A percentile compares a stretch with the other conserved stretches of the same genome.
These are phyloP conservation scores for Colletotrichum sp. DNA, from an alignment of 2,329 filamentous ascomycete genomes.

Conservation along the genomic window DNA sequence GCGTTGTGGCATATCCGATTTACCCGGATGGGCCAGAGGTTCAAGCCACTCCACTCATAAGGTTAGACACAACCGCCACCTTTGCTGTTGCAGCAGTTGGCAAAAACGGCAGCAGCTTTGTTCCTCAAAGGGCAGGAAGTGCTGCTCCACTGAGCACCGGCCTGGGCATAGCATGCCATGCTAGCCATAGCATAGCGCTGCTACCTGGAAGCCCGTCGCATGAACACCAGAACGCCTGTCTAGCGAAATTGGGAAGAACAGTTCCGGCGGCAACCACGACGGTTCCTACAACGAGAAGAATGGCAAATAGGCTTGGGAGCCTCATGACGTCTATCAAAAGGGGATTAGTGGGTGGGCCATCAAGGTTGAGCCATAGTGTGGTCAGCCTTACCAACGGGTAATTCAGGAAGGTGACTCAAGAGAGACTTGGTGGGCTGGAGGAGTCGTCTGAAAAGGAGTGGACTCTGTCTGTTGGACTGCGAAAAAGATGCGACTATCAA, in stretches of 20 bases:
- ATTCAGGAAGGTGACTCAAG: neutral
- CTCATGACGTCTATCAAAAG: rapidly evolving
- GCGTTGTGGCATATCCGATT: neutral
- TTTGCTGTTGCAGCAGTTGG: neutral
- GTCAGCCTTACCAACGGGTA: neutral
- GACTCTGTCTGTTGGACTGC: neutral
- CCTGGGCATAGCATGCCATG: neutral
- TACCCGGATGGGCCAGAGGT: neutral
- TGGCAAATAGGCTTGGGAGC: rapidly evolving
- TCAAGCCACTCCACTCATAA: neutral
- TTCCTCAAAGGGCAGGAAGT: neutral
- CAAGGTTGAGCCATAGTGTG: rapidly evolving
- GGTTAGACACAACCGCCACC: neutral
- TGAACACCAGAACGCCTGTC: neutral
- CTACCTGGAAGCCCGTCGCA: neutral
- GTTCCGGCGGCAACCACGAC: rapidly evolving
- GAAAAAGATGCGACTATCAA: neutral
- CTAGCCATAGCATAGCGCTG: neutral
- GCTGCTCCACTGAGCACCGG: neutral
- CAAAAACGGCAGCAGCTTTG: neutral
- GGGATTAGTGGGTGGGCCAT: neutral
- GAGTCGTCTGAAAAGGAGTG: neutral
- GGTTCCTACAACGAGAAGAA: neutral
- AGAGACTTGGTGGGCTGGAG: neutral
- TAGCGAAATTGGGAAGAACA: rapidly evolving